A percentile compares a stretch with the other conserved stretches of the same genome.
Conservation (phyloP, 495 filamentous ascomycete genomes). For the Aspergillus nanangensis region DNA sequence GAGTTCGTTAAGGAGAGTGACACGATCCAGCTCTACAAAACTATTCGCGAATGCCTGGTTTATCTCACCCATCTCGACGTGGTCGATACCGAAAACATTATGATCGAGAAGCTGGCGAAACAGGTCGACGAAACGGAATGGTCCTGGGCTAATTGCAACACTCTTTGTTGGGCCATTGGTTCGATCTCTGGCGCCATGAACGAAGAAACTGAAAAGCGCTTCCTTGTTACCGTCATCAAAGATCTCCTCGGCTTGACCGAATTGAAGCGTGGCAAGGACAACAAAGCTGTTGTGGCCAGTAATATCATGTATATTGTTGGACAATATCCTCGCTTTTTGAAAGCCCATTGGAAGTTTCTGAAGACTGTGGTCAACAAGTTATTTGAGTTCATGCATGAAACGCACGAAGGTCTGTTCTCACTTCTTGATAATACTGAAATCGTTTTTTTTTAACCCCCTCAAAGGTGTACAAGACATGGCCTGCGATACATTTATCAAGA, state of each 20-base stretch:
- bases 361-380: conserved; percentile 99
- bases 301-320: conserved; percentile 99
- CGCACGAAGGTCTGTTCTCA: conserved; percentile 73
- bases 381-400: conserved; percentile 99
- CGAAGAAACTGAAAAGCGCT: conserved; percentile 97
- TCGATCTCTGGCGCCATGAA: conserved; percentile 99
- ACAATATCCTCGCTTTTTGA: conserved; percentile 95
- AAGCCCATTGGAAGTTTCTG: conserved; percentile 99
- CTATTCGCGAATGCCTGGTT: conserved; percentile 93
- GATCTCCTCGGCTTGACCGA: conserved; percentile 96
- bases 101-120: conserved; percentile 94
- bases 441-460: conserved; percentile 23
- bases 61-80: conserved; percentile 98
- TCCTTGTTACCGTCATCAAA: conserved; percentile 97
- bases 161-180: conserved; percentile 97
- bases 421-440: conserved; percentile 1
- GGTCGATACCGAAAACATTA: conserved; percentile 94
- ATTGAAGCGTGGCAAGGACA: conserved; percentile 98
- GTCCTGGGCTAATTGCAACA: conserved; percentile 99
- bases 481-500: conserved; percentile 99
- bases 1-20: conserved; percentile 99
- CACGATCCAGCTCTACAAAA: conserved; percentile 99
- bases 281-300: conserved; percentile 97
- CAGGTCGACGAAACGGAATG: conserved; percentile 95
- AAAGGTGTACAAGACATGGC: conserved; percentile 99